Conservation (phyloP, 257 asterid genomes). For the Rauvolfia tetraphylla region DNA sequence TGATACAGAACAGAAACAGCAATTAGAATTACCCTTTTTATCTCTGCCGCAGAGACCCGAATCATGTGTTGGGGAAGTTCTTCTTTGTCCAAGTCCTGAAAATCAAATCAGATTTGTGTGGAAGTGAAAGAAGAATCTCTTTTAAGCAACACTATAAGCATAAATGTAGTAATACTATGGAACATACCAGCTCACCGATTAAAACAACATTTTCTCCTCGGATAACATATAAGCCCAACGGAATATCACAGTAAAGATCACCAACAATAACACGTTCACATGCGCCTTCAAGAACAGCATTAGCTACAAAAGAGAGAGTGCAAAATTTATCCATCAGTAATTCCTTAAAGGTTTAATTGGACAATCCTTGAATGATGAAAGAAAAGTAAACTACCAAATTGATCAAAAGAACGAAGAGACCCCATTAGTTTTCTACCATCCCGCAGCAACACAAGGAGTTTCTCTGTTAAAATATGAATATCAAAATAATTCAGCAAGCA, state of each 20-base stretch:
- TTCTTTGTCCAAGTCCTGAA: constrained; percentile 73
- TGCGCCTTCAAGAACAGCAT: constrained; percentile 97
- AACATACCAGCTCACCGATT: constrained; percentile 91
- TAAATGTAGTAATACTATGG: constrained; percentile 9
- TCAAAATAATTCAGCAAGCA: background rate
- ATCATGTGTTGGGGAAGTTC: constrained; percentile 88
- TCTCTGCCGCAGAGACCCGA: constrained; percentile 70
- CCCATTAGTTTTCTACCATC: constrained; percentile 50
- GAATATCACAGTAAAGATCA: constrained; percentile 82
- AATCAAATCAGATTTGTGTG: constrained; percentile 16
- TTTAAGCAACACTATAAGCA: background rate
- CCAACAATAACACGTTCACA: constrained; percentile 95
- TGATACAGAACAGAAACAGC: background rate
- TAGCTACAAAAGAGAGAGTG: constrained; percentile 46
- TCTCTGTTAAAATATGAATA: constrained; percentile 28
- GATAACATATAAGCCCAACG: constrained; percentile 82
- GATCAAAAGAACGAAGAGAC: constrained; percentile 49
- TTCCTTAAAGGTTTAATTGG: background rate
- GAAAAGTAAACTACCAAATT: constrained; percentile 35
- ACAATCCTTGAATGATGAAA: constrained; percentile 4
- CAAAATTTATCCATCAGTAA: background rate
- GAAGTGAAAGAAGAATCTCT: background rate
- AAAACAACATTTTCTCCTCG: constrained; percentile 98
- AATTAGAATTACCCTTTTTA: constrained; percentile 53
- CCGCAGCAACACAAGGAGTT: constrained; percentile 44